Conservation (phyloP, 164 flowering plant species). For the Malania oleifera region DNA sequence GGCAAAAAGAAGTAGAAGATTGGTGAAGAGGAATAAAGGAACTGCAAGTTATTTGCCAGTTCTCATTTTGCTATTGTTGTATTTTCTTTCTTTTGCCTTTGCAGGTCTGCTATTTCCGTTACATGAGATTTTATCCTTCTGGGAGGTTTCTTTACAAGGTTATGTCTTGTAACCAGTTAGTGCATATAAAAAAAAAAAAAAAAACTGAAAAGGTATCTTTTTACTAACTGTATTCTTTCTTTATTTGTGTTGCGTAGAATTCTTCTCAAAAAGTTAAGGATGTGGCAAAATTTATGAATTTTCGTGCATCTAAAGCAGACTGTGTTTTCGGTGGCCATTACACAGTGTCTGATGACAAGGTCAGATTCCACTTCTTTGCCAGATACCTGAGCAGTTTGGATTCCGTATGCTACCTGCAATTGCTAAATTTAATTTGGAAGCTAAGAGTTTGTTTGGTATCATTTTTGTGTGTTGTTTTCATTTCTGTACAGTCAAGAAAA, state of each 20-base stretch:
- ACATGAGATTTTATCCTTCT: conserved; percentile 79
- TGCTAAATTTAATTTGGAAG: no score
- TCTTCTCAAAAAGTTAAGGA: conserved; percentile 87
- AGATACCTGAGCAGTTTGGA: no score
- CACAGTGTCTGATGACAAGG: conserved; percentile 82
- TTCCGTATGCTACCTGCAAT: no score
- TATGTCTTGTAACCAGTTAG: conserved; percentile 1
- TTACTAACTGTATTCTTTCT: conserved; percentile 3
- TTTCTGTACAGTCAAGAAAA: no score
- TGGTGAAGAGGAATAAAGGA: no score
- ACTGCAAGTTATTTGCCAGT: no score
- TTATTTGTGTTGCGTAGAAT: conserved; percentile 41
- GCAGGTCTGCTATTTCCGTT: conserved; percentile 96
- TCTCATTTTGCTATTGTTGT: neutral
- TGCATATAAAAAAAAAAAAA: neutral
- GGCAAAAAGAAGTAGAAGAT: no score
- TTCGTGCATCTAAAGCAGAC: conserved; percentile 65
- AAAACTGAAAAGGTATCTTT: neutral
- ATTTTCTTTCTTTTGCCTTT: conserved; percentile 8
- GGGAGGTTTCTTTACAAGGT: conserved; percentile 97
- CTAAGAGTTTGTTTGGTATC: no score
- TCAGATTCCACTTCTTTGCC: conserved; percentile 18
- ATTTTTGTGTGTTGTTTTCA: no score
- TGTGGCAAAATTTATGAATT: conserved; percentile 73
- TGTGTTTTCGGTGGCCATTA: conserved; percentile 69